Evolutionary conservation across 208 protist species (phyloP).

Genomic region (Acanthamoeba healyi): DNA sequence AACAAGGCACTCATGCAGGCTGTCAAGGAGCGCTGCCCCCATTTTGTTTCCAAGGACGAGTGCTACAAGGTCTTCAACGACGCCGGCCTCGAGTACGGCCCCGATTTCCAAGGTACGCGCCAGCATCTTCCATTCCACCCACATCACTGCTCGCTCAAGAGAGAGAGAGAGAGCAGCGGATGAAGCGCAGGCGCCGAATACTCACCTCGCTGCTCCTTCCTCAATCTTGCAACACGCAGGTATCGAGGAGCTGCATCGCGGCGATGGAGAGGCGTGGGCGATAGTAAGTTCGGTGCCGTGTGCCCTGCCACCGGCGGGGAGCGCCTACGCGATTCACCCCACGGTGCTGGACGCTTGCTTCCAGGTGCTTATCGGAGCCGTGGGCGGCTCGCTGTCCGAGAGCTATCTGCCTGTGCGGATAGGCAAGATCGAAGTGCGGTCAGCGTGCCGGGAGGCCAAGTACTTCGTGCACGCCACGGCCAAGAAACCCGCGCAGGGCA

Average conservation of each 20-base stretch:
- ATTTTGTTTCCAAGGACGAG: slow-evolving; percentile 50
- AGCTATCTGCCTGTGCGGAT: slow-evolving; percentile 17
- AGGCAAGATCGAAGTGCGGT: not conserved
- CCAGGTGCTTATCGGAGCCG: slow-evolving; percentile 29
- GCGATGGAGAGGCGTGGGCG: not conserved
- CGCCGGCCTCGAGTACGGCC: slow-evolving; percentile 29
- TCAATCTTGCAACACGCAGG: no score
- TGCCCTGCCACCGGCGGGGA: slow-evolving; percentile 3
- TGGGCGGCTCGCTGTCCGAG: not conserved
- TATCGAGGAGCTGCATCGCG: slow-evolving; percentile 12
- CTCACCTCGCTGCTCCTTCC: no score
- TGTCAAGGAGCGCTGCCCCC: not conserved
- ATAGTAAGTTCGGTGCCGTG: not conserved
- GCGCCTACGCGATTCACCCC: slow-evolving; percentile 5
- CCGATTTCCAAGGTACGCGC: slow-evolving; percentile 10
- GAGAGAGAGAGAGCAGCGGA: no score
- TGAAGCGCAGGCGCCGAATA: no score
- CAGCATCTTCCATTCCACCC: not conserved
- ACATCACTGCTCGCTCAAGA: no score
- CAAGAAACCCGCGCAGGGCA: not conserved
- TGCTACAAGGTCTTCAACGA: slow-evolving; percentile 47
- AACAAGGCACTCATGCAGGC: not conserved
- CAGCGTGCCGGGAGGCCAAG: slow-evolving; percentile 5
- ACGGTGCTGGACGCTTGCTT: slow-evolving; percentile 45
- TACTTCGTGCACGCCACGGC: slow-evolving; percentile 26